Conservation (phyloP, 2,329 filamentous ascomycete genomes). For the Sarocladium kiliense region DNA sequence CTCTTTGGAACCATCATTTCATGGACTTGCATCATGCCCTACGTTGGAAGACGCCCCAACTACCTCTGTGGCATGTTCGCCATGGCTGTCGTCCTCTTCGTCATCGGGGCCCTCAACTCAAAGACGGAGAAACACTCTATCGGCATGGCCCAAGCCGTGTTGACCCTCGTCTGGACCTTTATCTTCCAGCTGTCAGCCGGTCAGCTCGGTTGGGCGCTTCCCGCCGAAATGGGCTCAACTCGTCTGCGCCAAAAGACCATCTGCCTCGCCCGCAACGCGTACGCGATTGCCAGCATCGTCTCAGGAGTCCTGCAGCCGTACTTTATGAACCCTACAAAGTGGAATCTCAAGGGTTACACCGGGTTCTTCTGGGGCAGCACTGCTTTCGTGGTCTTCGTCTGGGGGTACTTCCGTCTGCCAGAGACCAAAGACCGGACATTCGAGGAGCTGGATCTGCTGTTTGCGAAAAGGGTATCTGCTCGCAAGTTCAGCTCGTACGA, state of each 20-base stretch:
- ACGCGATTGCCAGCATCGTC: conserved; percentile 16
- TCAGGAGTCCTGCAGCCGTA: conserved; percentile 21
- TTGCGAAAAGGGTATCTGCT: conserved; percentile 15
- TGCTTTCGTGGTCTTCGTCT: conserved; percentile 13
- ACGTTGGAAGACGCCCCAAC: conserved; percentile 38
- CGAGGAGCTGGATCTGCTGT: conserved; percentile 19
- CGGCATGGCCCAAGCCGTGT: conserved; percentile 24
- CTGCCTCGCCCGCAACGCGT: conserved; percentile 17
- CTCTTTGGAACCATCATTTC: conserved; percentile 33
- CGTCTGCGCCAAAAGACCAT: conserved; percentile 17
- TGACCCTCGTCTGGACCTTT: conserved; percentile 29
- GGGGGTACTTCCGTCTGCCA: conserved; percentile 19
- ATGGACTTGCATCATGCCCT: conserved; percentile 32
- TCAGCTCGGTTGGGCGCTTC: conserved; percentile 23
- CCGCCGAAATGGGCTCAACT: conserved; percentile 26
- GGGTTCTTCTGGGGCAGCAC: conserved; percentile 13
- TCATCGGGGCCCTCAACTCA: conserved; percentile 37
- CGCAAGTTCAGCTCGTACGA: conserved; percentile 10
- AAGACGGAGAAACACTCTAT: conserved; percentile 16
- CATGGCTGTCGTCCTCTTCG: conserved; percentile 29
- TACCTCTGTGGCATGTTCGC: conserved; percentile 39
- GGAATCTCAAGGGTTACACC: conserved; percentile 33
- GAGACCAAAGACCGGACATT: conserved; percentile 18
- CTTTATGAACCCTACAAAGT: conserved; percentile 30
- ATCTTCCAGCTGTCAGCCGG: conserved; percentile 31